Percentiles rank a stretch among this genome's conserved stretches.
Evolutionary conservation across 495 filamentous ascomycete species (phyloP).

Genomic region (Talaromyces adpressus): DNA sequence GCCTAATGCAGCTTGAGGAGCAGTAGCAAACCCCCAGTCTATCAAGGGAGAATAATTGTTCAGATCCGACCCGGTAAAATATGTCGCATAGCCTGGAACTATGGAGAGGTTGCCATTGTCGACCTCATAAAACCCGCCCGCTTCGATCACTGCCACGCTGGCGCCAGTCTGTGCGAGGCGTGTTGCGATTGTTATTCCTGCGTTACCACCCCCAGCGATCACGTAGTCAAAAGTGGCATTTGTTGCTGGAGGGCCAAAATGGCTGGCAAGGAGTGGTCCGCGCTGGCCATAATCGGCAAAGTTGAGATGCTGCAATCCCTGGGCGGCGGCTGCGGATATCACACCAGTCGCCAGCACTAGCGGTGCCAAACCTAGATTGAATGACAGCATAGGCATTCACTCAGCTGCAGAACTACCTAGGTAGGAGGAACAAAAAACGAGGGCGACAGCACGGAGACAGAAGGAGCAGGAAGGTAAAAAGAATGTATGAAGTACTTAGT

Average conservation of each 20-base stretch:
- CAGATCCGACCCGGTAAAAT: constrained; percentile 17
- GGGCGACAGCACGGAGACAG: no score
- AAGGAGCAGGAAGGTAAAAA: no score
- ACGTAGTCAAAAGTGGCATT: constrained; percentile 38
- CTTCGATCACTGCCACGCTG: constrained; percentile 48
- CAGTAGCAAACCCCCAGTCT: constrained; percentile 45
- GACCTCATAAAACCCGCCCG: constrained; percentile 48
- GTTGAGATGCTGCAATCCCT: constrained; percentile 8
- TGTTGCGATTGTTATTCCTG: constrained; percentile 41
- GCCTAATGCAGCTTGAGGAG: constrained; percentile 22
- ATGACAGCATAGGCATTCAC: neutral
- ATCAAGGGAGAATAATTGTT: constrained; percentile 23
- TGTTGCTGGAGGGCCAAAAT: constrained; percentile 6
- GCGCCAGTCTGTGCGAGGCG: constrained; percentile 33
- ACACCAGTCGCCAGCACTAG: neutral
- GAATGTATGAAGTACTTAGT: no score
- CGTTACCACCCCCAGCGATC: constrained; percentile 48
- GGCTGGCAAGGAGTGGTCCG: constrained; percentile 12
- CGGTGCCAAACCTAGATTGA: neutral
- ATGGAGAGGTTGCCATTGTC: constrained; percentile 34
- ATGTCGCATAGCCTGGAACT: constrained; percentile 27
- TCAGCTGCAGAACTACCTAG: no score
- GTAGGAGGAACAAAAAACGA: no score
- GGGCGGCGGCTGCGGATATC: neutral
- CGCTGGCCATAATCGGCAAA: constrained; percentile 14